Evolutionary conservation across 176 grass and related monocot species (phyloP).

Genomic region (Cenchrus americanus): DNA sequence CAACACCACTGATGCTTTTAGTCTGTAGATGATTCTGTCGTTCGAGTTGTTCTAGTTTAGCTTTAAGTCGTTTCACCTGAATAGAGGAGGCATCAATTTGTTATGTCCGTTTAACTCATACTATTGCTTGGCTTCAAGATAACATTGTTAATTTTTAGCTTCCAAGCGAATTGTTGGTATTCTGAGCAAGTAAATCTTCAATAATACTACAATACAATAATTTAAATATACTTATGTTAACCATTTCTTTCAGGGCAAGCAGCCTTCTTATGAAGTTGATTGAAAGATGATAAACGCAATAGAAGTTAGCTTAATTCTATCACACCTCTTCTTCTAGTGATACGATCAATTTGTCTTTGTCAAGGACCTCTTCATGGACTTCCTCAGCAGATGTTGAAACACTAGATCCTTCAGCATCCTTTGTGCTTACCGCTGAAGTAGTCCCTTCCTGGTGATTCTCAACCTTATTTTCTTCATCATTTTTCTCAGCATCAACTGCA

Average conservation of each 20-base stretch:
- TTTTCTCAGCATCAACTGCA: conserved; percentile 35
- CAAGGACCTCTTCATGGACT: conserved; percentile 43
- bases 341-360: conserved; percentile 66
- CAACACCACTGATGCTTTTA: conserved; percentile 37
- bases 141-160: conserved; percentile 5
- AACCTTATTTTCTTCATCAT: conserved; percentile 30
- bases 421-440: conserved; percentile 35
- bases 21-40: conserved; percentile 35
- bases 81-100: conserved; percentile 32
- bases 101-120: conserved; percentile 12
- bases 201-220: not conserved
- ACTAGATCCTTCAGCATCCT: conserved; percentile 38
- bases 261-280: conserved; percentile 12
- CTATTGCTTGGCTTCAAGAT: conserved; percentile 20
- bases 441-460: conserved; percentile 45
- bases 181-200: not conserved
- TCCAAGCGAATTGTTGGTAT: conserved; percentile 13
- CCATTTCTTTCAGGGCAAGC: conserved; percentile 12
- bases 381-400: conserved; percentile 40
- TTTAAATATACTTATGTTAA: not conserved
- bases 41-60: conserved; percentile 64
- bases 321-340: conserved; percentile 87
- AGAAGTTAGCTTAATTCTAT: conserved; percentile 10
- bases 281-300: conserved; percentile 20
- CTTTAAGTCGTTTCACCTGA: conserved; percentile 83